Conservation (phyloP, 2,329 filamentous ascomycete genomes). For the Epichloe bromicola region DNA sequence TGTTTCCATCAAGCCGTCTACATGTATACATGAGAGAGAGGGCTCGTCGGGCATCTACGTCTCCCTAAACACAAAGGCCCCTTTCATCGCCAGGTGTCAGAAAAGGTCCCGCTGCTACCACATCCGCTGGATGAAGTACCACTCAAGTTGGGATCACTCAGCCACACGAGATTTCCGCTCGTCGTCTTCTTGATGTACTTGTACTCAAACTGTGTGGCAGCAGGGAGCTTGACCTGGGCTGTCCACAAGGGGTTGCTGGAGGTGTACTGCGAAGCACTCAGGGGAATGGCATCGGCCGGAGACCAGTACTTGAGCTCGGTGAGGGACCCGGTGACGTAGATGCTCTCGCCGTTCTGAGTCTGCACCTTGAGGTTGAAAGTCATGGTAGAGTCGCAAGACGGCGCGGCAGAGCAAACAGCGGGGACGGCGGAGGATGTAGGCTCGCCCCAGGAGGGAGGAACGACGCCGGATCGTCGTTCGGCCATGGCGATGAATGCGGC, state of each 20-base stretch:
- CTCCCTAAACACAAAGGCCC: background rate
- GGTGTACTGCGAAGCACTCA: conserved; percentile 42
- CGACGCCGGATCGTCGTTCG: conserved; percentile 37
- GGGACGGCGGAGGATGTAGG: conserved; percentile 10
- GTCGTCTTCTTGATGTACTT: conserved; percentile 46
- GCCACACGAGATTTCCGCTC: conserved; percentile 41
- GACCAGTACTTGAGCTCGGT: conserved; percentile 27
- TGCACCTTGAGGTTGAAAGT: conserved; percentile 11
- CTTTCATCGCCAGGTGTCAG: conserved; percentile 4
- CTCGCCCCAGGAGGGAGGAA: conserved; percentile 41
- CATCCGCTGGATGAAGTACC: conserved; percentile 2
- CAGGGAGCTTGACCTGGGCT: conserved; percentile 33
- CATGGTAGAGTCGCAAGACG: conserved; percentile 13
- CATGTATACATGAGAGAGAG: too few species aligned
- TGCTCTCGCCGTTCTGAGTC: conserved; percentile 8
- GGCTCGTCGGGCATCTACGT: too few species aligned
- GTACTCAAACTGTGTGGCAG: conserved; percentile 42
- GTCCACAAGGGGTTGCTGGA: conserved; percentile 41
- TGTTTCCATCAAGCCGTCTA: too few species aligned
- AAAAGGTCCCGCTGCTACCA: background rate
- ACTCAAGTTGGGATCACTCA: conserved; percentile 36
- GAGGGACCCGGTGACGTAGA: conserved; percentile 15
- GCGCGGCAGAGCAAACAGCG: conserved; percentile 9
- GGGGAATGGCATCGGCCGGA: conserved; percentile 28
- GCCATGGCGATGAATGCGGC: conserved; percentile 49